Evolutionary conservation across 2,329 filamentous ascomycete species (phyloP).

Genomic region (Xylaria sp.): DNA sequence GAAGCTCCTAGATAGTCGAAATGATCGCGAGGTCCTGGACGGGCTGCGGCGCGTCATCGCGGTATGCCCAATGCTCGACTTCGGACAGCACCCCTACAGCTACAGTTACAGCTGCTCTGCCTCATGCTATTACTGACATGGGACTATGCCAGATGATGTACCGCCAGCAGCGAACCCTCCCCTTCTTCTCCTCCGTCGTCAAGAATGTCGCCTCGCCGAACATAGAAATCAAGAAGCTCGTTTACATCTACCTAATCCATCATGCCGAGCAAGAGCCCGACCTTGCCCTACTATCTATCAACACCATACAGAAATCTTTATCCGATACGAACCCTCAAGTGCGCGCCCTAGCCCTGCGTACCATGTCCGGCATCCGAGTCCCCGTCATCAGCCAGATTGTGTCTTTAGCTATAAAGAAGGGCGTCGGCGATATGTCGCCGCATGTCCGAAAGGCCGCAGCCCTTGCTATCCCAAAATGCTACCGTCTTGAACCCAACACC

Average conservation of each 20-base stretch:
- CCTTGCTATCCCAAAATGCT: constrained; percentile 94
- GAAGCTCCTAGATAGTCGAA: constrained; percentile 92
- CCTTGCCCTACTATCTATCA: constrained; percentile 94
- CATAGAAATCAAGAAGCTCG: constrained; percentile 95
- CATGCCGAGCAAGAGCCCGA: constrained; percentile 97
- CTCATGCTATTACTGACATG: constrained; percentile 30
- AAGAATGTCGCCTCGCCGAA: constrained; percentile 97
- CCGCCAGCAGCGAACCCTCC: constrained; percentile 84
- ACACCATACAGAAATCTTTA: constrained; percentile 97
- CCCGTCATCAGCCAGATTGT: constrained; percentile 99
- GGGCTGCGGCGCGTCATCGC: constrained; percentile 89
- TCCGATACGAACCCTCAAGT: constrained; percentile 92
- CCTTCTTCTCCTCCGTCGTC: constrained; percentile 97
- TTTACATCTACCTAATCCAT: constrained; percentile 97
- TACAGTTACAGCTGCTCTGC: neutral
- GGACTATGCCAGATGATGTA: constrained; percentile 84
- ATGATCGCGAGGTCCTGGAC: constrained; percentile 92
- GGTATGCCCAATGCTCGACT: constrained; percentile 64
- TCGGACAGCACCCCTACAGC: constrained; percentile 2
- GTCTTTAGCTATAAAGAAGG: constrained; percentile 93
- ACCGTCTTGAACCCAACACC: constrained; percentile 87
- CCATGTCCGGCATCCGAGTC: constrained; percentile 97
- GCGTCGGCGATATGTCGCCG: constrained; percentile 92
- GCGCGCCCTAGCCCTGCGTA: constrained; percentile 89
- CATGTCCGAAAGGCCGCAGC: constrained; percentile 93